These are phyloP conservation scores for Aureobasidium melanogenum DNA, from an alignment of 2,329 filamentous ascomycete genomes.

Conservation along the genomic window DNA sequence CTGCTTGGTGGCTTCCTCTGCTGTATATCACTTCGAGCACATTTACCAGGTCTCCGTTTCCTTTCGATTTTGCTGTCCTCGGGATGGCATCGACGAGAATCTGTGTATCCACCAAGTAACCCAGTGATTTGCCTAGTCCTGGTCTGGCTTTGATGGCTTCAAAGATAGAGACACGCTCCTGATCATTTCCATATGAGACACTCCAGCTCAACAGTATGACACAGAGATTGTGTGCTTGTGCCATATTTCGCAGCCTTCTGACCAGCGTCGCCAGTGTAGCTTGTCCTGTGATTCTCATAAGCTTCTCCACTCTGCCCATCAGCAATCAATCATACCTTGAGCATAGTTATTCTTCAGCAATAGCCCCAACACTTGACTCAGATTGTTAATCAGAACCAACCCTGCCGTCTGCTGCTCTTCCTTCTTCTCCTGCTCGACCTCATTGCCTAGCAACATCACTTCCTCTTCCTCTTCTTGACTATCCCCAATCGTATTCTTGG, in stretches of 20 bases:
- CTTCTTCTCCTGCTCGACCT: not conserved
- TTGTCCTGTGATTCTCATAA: constrained; percentile 23
- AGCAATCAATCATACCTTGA: constrained; percentile 20
- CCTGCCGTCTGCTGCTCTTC: not conserved
- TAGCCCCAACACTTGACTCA: constrained; percentile 30
- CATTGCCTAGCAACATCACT: not conserved
- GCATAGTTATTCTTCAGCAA: constrained; percentile 29
- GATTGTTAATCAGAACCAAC: constrained; percentile 33
- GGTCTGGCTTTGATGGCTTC: constrained; percentile 29
- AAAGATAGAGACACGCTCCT: constrained; percentile 31
- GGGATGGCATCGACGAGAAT: constrained; percentile 33
- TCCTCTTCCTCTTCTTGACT: constrained; percentile 27
- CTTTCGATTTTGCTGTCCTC: constrained; percentile 9
- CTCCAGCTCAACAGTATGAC: constrained; percentile 33
- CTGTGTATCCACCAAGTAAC: constrained; percentile 30
- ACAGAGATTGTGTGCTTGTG: constrained; percentile 28
- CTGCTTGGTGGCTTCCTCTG: constrained; percentile 28
- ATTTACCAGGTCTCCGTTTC: constrained; percentile 21
- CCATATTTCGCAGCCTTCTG: constrained; percentile 32
- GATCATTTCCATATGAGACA: constrained; percentile 3
- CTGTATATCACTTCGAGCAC: constrained; percentile 39
- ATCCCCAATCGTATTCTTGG: constrained; percentile 23
- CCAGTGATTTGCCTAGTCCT: constrained; percentile 29
- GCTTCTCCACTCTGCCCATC: not conserved
- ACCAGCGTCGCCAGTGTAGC: constrained; percentile 34